Evolutionary conservation across 2,329 filamentous ascomycete genomes (phyloP), one percentile per base, ranked within the genome.

Genomic region (Apiospora rasikravindrae): DNA sequence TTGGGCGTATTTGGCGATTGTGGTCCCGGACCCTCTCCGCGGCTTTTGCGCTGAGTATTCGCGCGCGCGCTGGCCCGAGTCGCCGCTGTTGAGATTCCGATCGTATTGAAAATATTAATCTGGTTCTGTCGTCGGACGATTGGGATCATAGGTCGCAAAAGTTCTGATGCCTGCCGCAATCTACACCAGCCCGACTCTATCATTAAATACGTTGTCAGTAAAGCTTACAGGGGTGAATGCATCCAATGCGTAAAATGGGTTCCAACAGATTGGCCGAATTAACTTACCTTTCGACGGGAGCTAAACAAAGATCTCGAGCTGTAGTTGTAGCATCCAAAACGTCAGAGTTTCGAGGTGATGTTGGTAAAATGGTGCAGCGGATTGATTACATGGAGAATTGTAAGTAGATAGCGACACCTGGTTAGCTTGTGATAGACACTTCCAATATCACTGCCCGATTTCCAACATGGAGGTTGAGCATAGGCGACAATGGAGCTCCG

Each of bases 361-460:
- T 8, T 33, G 13, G 51, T 8, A 57, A 33, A 57, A 14, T 22
- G 16, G 29, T 61, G 26, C 6, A 61, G 29, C 29, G 53, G 37
- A 61, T 11, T 37, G 53, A 61, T 61, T 61, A 13, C 53, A 61
- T 37, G 53, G 37, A 61, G 53, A 61, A 61, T 49, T n/a, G 22
- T 19, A 49, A n/a, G 29, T 11, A 61, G 8, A 37, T 37, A 37
- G 7, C 53, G 29, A 61, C 29, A 61, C 53, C 53, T 37, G 53
- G 53, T 61, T 29, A n/a, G 53, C 53, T 61, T 61, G 53, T 61
- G 29, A 61, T 61, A 37, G 29, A 22, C 53, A 61, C 53, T 53
- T 37, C 1, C 8, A 13, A 49, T 29, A 8, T 37, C 53, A 37
- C 53, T 61, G 53, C 53, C 53, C 53, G 53, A 61, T 61, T 22